Base-by-base conservation (phyloP, 768 basidiomycete genomes). In the Boletus subparvulus region DNA sequence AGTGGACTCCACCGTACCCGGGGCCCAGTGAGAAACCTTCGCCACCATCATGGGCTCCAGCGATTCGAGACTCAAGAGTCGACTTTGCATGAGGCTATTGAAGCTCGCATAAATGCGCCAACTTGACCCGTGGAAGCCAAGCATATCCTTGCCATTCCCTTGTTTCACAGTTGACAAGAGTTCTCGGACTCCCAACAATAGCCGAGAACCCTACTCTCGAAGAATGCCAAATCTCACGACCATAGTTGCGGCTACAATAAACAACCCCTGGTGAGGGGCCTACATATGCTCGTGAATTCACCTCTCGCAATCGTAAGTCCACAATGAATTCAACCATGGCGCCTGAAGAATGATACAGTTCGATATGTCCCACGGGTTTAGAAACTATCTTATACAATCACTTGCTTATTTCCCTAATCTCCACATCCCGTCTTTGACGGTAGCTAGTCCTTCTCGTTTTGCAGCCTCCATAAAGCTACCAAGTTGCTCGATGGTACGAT, bases 401-500 rank as follows among this genome's bases (percentile, higher is more conserved):
- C 41, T 40, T 40, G 10, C 45, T 36, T 59, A 68, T 47, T 67
- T 68, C 4, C 71, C 68, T 46, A 87, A 65, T 65, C 72, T 86
- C 90, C 89, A 92, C 67, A 85, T 73, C 2, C 89, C 89, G 56
- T 89, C 87, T 52, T 80, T 81, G 40, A 81, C 81, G 0, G 79
- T 78, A 26, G 96, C 86, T 17, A 91, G 73, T 0, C 88, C 91
- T 66, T 95, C 91, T 54, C 84, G 76, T 59, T 83, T 80, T 39
- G 92, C 87, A 26, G 87, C 86, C 64, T 94, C 88, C 83, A 97
- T 83, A 63, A 96, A 92, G 39, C 68, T 75, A 3, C 75, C 82
- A 5, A 97, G 80, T 68, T 97, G 91, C 28, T 94, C 92, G 12
- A 85, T 70, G 5, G 86, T 85, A 58, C 84, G 83, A 65, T 93